Base-by-base conservation (phyloP, 2,329 filamentous ascomycete species). In the Cylindrodendrum hubeiense region DNA sequence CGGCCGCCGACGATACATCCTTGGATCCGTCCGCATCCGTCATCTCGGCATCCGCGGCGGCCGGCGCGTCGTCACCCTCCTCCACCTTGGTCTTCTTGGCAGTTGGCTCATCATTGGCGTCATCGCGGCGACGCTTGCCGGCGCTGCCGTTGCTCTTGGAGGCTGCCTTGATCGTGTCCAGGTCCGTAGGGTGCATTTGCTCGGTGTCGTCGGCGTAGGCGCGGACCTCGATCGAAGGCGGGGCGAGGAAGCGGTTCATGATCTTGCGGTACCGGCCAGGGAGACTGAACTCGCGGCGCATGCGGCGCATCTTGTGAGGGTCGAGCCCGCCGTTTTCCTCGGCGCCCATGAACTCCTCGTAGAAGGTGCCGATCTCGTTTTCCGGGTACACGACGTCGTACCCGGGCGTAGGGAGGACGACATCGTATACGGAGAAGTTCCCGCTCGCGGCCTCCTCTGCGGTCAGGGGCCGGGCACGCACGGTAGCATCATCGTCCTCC, bases 351-450 rank as follows among this genome's bases (percentile, higher is more conserved):
- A 98, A 97, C 3, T 89, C 86, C 68, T 87, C 86, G 81, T 98
- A 99, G 78, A 91, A 97, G 3, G 89, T 85, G n/a, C 92, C 93
- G 67, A 97, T 89, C 37, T 89, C 89, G 78, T 99, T 98, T 22
- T 85, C 77, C 0, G 96, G 96, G 76, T 98, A 99, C 37, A 93
- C 79, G 41, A 98, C 88, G 72, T 97, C 94, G 81, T 90, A 98
- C 19, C 96, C 96, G 0, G 96, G 96, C n/a, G 92, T 90, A 3
- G 97, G 95, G 3, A 99, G 86, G 13, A 99, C 95, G 67, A 98
- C 77, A 76, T 99, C 96, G 75, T 93, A 94, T 72, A 99, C 92
- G 39, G 86, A 89, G 80, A 91, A 98, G 63, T 87, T 85, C 12
- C 93, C 94, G 68, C 89, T 93, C 26, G 86, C 85, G 3, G 90